phyloP scores from a whole-genome alignment of 192 early-diverging fungal species.

The Coemansia sp. region DNA sequence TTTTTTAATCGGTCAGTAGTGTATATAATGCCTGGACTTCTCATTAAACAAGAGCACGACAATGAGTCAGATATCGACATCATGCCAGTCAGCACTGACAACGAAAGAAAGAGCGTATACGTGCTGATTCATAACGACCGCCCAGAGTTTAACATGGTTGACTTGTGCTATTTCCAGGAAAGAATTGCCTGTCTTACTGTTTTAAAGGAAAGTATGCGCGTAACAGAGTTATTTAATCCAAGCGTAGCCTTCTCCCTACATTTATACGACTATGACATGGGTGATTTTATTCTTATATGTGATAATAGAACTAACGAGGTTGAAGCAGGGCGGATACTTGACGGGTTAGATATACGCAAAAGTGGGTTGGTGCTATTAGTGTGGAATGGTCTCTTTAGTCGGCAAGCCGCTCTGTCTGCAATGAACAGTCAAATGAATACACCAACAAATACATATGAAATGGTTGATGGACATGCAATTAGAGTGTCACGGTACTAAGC shows the following conservation, averaged over 20 bases:
- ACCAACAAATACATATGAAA: neutral
- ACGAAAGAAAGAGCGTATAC: neutral
- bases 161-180: neutral
- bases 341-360: neutral
- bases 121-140: neutral
- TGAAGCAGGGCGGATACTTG: neutral
- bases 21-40: neutral
- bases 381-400: slow-evolving; percentile 3
- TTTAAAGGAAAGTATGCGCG: neutral
- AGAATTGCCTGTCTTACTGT: neutral
- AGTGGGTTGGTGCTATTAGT: neutral
- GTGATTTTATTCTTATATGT: neutral
- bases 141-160: neutral
- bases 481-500: neutral
- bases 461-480: neutral
- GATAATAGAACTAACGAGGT: neutral
- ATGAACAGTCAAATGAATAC: neutral
- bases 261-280: neutral
- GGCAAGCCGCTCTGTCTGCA: neutral
- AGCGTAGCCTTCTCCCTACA: neutral
- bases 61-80: neutral
- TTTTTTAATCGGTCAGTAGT: neutral
- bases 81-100: neutral
- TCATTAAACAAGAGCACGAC: neutral
- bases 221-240: neutral